Base-by-base conservation (phyloP, 345 rosid genomes). In the Iberis pinnata region DNA sequence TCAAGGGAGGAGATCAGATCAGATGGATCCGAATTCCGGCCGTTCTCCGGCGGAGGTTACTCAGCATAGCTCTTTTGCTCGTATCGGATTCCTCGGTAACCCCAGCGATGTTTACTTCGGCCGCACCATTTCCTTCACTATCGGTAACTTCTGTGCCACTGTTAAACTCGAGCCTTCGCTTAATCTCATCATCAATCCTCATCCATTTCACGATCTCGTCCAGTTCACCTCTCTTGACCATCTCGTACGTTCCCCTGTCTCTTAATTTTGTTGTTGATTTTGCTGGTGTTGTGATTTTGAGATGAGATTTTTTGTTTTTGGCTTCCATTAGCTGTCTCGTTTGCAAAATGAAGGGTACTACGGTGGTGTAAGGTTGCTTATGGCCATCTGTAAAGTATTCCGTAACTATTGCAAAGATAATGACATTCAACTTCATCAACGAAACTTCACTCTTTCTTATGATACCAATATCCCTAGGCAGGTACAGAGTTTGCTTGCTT, bases 381-480 rank as follows among this genome's bases (percentile, higher is more conserved):
- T 87, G 98, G 80, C 98, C 0, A 80, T 90, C 32, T 90, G 95
- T 26, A 84, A 75, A 71, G 75, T 82, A 40, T 87, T 90, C 56
- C 47, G 45, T 12, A 57, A 39, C 40, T 64, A 87, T 53, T 84
- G 95, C 67, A 73, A 71, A 49, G 81, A 72, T 32, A 74, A 87
- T 64, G 54, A 41, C 17, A 79, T 87, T 17, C 49, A 55, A 35
- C 95, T 87, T 60, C 82, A 70, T 22, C 39, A 53, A 0, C 27
- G 71, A 15, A 80, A 82, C 65, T 90, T 90, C 70, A 68, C 83
- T 44, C 43, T 87, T 5, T 84, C 89, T 5, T 87, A 90, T 63
- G 98, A 90, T 20, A 84, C 95, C 18, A 87, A 90, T 22, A 84
- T 90, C 65, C 96, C 96, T 43, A 95, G 96, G 50, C 96, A 87